Percentiles rank a stretch among this genome's conserved stretches.
Evolutionary conservation across 2,329 filamentous ascomycete genomes (phyloP).

Genomic region (Nannizziopsis barbatae): DNA sequence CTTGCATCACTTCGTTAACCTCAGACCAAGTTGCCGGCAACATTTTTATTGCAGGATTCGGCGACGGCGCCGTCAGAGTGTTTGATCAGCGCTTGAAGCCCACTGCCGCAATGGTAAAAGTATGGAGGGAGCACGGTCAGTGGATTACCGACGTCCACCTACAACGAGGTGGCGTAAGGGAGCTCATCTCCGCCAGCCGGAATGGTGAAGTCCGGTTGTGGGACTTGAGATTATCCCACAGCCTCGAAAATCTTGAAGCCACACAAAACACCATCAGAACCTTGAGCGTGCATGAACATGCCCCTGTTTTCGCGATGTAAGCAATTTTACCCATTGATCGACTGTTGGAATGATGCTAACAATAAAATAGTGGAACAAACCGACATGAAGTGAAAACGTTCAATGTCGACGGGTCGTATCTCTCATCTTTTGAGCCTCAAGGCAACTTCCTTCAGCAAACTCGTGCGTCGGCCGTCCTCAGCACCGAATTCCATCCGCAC

Average conservation of each 20-base stretch:
- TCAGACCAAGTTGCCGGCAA: conserved; percentile 97
- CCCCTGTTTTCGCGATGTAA: conserved; percentile 89
- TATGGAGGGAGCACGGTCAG: conserved; percentile 91
- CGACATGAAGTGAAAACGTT: conserved; percentile 82
- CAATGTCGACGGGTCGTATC: conserved; percentile 69
- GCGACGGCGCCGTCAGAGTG: conserved; percentile 84
- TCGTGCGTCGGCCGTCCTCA: conserved; percentile 68
- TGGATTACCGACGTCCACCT: conserved; percentile 97
- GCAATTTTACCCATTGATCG: conserved; percentile 29
- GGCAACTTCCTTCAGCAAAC: conserved; percentile 76
- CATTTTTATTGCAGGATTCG: conserved; percentile 90
- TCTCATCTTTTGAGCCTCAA: conserved; percentile 81
- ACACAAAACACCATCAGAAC: conserved; percentile 71
- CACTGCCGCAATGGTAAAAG: conserved; percentile 84
- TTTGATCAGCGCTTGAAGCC: conserved; percentile 81
- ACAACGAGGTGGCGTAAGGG: conserved; percentile 85
- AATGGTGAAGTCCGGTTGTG: conserved; percentile 91
- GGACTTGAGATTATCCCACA: conserved; percentile 82
- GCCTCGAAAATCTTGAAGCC: conserved; percentile 60
- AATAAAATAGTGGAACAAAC: conserved; percentile 60
- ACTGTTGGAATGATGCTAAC: conserved; percentile 9
- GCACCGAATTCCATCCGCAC: conserved; percentile 91
- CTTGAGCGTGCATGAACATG: conserved; percentile 86
- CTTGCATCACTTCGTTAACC: conserved; percentile 89
- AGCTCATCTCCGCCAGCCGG: conserved; percentile 78